A percentile compares a stretch with the other conserved stretches of the same genome.
These are phyloP conservation scores for Solanum rostratum DNA, from an alignment of 257 asterid species.

Conservation along the genomic window DNA sequence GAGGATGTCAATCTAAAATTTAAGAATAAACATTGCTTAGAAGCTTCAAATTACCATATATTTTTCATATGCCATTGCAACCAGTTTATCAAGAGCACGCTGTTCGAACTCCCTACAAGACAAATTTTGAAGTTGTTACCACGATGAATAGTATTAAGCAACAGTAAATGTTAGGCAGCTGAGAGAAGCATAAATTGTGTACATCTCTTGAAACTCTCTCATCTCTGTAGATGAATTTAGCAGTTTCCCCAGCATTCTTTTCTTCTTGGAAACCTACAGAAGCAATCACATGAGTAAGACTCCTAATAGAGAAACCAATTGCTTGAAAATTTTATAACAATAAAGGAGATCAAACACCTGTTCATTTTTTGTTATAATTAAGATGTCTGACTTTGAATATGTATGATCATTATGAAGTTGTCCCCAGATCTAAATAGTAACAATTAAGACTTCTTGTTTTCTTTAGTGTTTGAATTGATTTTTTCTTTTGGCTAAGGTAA, in stretches of 20 bases:
- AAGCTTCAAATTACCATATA: constrained; percentile 58
- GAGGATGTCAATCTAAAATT: neutral
- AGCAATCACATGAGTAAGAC: neutral
- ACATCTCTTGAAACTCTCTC: constrained; percentile 60
- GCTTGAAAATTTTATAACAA: neutral
- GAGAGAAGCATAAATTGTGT: constrained; percentile 8
- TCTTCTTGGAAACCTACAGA: constrained; percentile 57
- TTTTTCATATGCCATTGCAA: constrained; percentile 70
- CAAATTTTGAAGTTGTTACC: constrained; percentile 13
- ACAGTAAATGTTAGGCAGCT: constrained; percentile 7
- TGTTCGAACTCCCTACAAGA: constrained; percentile 63
- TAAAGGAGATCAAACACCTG: neutral
- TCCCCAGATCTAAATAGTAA: neutral
- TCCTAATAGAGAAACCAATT: neutral
- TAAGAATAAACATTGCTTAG: constrained; percentile 5
- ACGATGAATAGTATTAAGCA: neutral
- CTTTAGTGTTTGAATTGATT: neutral
- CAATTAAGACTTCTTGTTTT: neutral
- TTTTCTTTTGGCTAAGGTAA: neutral
- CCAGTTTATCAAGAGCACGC: constrained; percentile 65
- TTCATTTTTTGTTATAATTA: neutral
- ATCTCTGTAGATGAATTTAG: constrained; percentile 44
- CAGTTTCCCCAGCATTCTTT: constrained; percentile 41
- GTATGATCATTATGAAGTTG: neutral
- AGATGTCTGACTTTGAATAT: neutral